phyloP scores from a whole-genome alignment of 352 stramenopile species.

The Globisporangium heterothallicum region DNA sequence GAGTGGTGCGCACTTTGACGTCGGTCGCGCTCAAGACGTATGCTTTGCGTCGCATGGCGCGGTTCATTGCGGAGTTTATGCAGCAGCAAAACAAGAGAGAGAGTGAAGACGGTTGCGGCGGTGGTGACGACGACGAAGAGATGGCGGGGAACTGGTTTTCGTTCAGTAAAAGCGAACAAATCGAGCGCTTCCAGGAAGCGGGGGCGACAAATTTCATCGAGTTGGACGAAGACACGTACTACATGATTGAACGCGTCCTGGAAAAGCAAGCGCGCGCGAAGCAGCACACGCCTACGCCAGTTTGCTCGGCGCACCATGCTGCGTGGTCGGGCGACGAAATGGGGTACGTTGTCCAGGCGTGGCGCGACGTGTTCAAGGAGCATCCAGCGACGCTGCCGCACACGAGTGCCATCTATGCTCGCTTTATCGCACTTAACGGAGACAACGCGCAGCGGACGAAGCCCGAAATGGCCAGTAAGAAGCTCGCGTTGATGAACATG shows the following conservation, averaged over 20 bases:
- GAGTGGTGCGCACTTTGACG: slow-evolving; percentile 7
- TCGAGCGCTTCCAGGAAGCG: slow-evolving; percentile 12
- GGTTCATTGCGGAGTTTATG: slow-evolving; percentile 8
- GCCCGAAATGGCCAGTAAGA: slow-evolving; percentile 10
- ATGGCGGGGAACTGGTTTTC: slow-evolving; percentile 9
- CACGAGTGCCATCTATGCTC: slow-evolving; percentile 10
- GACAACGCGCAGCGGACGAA: slow-evolving; percentile 11
- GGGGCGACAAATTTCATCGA: slow-evolving; percentile 11
- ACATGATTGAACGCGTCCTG: slow-evolving; percentile 8
- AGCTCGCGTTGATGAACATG: slow-evolving; percentile 13
- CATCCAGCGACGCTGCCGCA: slow-evolving; percentile 6
- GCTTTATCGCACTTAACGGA: slow-evolving; percentile 12
- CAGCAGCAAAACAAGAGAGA: slow-evolving; percentile 2
- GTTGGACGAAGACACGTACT: slow-evolving; percentile 13
- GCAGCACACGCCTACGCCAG: not conserved
- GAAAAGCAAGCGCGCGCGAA: slow-evolving; percentile 5
- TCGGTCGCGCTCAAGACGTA: slow-evolving; percentile 11
- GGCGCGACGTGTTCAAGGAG: slow-evolving; percentile 7
- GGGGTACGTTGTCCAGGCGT: slow-evolving; percentile 6
- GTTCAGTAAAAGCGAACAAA: slow-evolving; percentile 6
- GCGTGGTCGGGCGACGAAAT: slow-evolving; percentile 3
- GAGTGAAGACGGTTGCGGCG: not conserved
- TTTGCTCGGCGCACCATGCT: not conserved
- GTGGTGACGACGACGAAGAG: not conserved
- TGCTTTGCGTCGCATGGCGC: slow-evolving; percentile 11